Evolutionary conservation across 2,329 filamentous ascomycete species (phyloP).

Genomic region (Cladosporium sp.): DNA sequence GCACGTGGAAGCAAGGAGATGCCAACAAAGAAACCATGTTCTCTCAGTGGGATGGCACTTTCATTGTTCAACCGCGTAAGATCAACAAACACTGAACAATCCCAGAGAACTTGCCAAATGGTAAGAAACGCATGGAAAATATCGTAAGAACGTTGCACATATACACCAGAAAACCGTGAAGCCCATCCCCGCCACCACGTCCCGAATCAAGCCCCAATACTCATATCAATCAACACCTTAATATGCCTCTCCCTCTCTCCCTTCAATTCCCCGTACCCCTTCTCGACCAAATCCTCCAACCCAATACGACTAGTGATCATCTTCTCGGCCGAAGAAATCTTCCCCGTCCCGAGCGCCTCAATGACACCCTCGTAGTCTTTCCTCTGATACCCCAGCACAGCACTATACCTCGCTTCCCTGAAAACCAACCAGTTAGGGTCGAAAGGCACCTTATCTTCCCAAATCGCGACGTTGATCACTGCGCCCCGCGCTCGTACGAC

Average conservation of each 20-base stretch:
- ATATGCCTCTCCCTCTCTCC: conserved; percentile 58
- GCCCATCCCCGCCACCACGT: no score
- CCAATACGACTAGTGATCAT: conserved; percentile 60
- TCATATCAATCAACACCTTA: conserved; percentile 54
- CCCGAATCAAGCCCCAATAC: conserved; percentile 1
- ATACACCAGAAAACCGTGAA: no score
- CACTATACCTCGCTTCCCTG: conserved; percentile 49
- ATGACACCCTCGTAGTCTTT: conserved; percentile 56
- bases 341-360: conserved; percentile 26
- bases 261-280: conserved; percentile 54
- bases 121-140: no score
- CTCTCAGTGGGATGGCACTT: no score
- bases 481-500: conserved; percentile 51
- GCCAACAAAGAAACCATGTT: no score
- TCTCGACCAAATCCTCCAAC: conserved; percentile 52
- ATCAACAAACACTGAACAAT: no score
- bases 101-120: no score
- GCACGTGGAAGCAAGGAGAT: no score
- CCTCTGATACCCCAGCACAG: conserved; percentile 47
- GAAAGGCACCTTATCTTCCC: conserved; percentile 52
- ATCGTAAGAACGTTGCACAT: no score
- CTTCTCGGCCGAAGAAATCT: conserved; percentile 42
- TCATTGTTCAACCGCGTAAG: no score
- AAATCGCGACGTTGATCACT: conserved; percentile 61
- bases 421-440: conserved; percentile 52